phyloP scores from a whole-genome alignment of 306 rosid species.

The Phaseolus lunatus region DNA sequence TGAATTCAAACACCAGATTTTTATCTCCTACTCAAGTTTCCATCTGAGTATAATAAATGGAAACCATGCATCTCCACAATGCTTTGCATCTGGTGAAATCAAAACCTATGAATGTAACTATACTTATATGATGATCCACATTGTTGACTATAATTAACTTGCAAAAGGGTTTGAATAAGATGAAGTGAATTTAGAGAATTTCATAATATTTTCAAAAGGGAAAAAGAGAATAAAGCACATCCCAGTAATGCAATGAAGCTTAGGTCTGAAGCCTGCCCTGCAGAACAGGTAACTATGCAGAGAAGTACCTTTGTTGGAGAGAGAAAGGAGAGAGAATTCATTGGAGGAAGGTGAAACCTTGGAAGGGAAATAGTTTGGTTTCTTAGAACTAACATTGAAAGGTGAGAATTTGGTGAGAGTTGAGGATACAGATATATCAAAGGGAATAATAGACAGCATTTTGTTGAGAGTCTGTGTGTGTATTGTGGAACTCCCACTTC shows the following conservation, averaged over 20 bases:
- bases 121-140: conserved; percentile 2
- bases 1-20: conserved; percentile 50
- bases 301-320: conserved; percentile 65
- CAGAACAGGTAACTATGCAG: background rate
- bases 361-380: conserved; percentile 49
- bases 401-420: conserved; percentile 50
- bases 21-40: background rate
- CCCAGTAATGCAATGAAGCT: background rate
- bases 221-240: background rate
- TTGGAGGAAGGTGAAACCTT: conserved; percentile 52
- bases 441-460: conserved; percentile 66
- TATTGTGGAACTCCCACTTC: conserved; percentile 4
- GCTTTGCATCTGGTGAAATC: background rate
- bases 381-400: conserved; percentile 48
- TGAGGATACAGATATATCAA: conserved; percentile 60
- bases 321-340: conserved; percentile 49
- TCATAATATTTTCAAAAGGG: background rate
- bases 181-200: background rate
- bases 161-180: conserved; percentile 9
- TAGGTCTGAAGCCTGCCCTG: background rate
- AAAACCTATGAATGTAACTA: background rate
- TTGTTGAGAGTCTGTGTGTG: conserved; percentile 45
- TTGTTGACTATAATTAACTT: conserved; percentile 1
- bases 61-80: background rate
- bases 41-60: background rate